Evolutionary conservation across 306 rosid genomes (phyloP), one percentile per base, ranked within the genome.

Genomic region (Biancaea sappan): DNA sequence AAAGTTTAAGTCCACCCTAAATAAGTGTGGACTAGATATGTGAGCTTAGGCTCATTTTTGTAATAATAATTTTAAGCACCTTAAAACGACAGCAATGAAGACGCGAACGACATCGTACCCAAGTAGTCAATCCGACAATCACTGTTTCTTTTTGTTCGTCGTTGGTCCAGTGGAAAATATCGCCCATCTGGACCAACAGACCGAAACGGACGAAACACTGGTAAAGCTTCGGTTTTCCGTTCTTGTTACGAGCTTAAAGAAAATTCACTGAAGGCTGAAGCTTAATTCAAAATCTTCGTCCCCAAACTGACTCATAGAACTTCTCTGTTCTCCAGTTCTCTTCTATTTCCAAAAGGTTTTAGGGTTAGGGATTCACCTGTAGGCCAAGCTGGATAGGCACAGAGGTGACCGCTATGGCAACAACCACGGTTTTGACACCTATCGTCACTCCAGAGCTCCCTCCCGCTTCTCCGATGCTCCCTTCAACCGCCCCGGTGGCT

Each of bases 301-400:
- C 68, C 11, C 32, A 22, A 35, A 10, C 21, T 21, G n/a, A 3
- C 47, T 12, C 11, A 21, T 2, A 6, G 29, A 37, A 21, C n/a
- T 62, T 37, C 18, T 14, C 48, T 7, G 15, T n/a, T 29, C 31
- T 16, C 16, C 22, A 31, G 9, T 35, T 35, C 48, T 63, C 48
- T 8, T 14, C 15, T 37, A 18, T 13, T 35, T 44, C 19, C 12
- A 2, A 4, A 35, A 5, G 0, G 1, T 34, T 21, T 80, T 84
- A 58, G 83, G 77, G 69, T 80, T 89, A 77, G 86, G 88, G 90
- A 21, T 77, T 76, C 74, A 5, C 51, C 62, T 46, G 66, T 21
- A 66, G 38, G 90, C 79, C 84, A 89, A 91, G 86, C 98, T 91
- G 97, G 98, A 94, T 80, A 94, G 88, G 77, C 91, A 88, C 87